Conservation (phyloP, 441 rosid genomes). For the Erodium trifolium region DNA sequence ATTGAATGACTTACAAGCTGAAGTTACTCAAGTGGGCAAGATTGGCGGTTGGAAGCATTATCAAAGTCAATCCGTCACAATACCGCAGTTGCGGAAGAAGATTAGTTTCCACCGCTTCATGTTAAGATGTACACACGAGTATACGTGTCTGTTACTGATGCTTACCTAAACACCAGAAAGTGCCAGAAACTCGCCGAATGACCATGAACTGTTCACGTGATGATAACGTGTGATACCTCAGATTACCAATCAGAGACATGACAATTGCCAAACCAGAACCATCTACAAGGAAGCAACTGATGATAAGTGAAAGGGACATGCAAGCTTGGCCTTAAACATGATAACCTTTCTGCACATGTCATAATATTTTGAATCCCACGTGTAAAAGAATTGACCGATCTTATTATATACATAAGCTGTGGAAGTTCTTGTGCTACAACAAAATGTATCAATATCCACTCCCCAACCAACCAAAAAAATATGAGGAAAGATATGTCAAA, state of each 20-base stretch:
- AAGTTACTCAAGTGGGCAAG: too few relatives aligned
- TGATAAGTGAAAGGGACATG: too few relatives aligned
- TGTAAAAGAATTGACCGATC: not conserved
- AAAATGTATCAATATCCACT: not conserved
- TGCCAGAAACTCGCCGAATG: not conserved
- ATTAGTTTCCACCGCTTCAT: too few relatives aligned
- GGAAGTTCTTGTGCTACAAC: not conserved
- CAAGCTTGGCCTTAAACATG: too few relatives aligned
- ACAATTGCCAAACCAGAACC: not conserved
- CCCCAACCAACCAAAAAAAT: constrained; percentile 1
- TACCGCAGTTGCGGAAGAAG: too few relatives aligned
- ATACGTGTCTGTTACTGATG: not conserved
- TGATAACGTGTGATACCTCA: too few relatives aligned
- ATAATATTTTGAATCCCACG: not conserved
- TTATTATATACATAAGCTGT: not conserved
- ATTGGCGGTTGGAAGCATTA: too few relatives aligned
- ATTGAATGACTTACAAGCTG: too few relatives aligned
- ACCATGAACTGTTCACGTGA: not conserved
- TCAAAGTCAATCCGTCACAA: too few relatives aligned
- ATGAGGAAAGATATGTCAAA: not conserved
- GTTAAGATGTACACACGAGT: too few relatives aligned
- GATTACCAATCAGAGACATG: not conserved
- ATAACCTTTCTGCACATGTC: too few relatives aligned
- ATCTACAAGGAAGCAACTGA: not conserved
- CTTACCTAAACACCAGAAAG: not conserved